These are phyloP conservation scores for Penicillium cinerascens DNA, from an alignment of 495 filamentous ascomycete species.

Conservation along the genomic window DNA sequence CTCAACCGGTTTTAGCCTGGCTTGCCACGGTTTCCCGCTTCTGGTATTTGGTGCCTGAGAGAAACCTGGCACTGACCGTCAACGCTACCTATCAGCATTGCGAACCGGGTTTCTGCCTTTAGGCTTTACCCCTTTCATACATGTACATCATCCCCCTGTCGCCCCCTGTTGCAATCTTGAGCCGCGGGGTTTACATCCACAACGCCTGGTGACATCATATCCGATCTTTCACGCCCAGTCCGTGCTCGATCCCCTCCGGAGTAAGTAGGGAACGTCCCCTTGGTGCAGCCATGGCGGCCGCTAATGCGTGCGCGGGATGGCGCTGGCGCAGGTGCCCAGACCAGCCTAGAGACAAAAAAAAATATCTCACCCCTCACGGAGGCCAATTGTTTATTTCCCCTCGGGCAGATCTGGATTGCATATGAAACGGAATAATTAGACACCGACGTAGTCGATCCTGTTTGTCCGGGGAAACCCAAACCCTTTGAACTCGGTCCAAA, in stretches of 20 bases:
- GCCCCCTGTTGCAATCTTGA: not conserved
- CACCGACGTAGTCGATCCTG: not conserved
- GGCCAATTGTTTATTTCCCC: conserved; percentile 3
- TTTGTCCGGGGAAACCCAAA: conserved; percentile 1
- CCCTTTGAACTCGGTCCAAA: not conserved
- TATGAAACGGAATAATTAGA: not conserved
- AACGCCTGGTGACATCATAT: conserved; percentile 14
- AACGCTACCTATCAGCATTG: not conserved
- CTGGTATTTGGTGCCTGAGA: not conserved
- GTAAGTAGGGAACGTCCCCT: conserved; percentile 2
- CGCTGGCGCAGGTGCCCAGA: conserved; percentile 5
- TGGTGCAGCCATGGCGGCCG: conserved; percentile 8
- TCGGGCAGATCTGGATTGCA: not conserved
- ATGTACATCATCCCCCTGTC: not conserved
- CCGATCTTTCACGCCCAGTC: not conserved
- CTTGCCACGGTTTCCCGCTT: too few relatives aligned
- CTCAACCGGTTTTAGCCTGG: conserved; percentile 2
- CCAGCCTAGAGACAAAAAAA: not conserved
- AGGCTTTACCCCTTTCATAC: not conserved
- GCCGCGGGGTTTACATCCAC: not conserved
- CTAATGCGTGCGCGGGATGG: conserved; percentile 20
- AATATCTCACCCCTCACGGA: not conserved
- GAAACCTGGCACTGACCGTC: not conserved
- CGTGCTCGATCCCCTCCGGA: conserved; percentile 4
- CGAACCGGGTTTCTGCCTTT: not conserved